Evolutionary conservation across 257 asterid genomes (phyloP).

Genomic region (Solanum phureja): DNA sequence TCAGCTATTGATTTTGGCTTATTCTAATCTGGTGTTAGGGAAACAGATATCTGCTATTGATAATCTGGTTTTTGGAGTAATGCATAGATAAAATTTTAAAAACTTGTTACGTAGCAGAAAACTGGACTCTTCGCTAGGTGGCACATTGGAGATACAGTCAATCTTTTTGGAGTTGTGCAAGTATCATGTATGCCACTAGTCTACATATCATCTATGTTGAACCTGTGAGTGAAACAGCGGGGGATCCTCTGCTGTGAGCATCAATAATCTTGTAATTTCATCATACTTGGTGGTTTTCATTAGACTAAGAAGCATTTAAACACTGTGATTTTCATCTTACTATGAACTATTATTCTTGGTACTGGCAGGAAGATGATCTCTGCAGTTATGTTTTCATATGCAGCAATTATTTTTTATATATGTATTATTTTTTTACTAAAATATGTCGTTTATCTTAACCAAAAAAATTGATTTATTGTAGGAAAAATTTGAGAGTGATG

Average conservation of each 20-base stretch:
- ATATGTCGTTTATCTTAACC: not conserved
- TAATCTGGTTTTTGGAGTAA: not conserved
- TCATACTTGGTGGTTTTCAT: not conserved
- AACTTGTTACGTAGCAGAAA: not conserved
- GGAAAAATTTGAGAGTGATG: not conserved
- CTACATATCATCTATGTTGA: not conserved
- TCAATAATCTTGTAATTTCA: not conserved
- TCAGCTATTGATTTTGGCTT: not conserved
- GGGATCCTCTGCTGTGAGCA: not conserved
- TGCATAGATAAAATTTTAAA: not conserved
- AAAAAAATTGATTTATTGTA: not conserved
- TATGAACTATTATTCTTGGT: not conserved
- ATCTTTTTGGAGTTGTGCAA: not conserved
- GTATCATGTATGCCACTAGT: not conserved
- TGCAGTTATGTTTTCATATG: not conserved
- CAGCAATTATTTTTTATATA: not conserved
- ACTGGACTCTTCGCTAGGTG: not conserved
- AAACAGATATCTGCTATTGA: not conserved
- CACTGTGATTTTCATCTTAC: not conserved
- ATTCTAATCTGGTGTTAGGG: not conserved
- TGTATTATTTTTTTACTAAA: not conserved
- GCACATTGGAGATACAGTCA: not conserved
- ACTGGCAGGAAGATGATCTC: not conserved
- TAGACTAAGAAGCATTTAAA: not conserved
- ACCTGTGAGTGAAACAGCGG: not conserved